A percentile compares a stretch with the other conserved stretches of the same genome.
phyloP scores from a whole-genome alignment of 2,329 filamentous ascomycete species.

The Beauveria rudraprayagi region DNA sequence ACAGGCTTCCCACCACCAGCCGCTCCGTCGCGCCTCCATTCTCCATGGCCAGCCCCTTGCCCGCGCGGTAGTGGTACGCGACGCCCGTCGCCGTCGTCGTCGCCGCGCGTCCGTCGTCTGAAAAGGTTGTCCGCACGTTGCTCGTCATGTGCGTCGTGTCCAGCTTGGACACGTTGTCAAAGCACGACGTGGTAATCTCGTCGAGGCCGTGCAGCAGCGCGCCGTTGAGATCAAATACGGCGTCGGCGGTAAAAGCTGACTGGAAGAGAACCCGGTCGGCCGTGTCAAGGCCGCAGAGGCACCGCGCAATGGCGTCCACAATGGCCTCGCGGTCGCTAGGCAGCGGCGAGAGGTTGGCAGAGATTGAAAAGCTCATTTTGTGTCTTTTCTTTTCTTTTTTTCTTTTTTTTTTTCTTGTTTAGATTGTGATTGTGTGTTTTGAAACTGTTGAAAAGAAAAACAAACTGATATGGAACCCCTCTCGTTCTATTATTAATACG shows the following conservation, averaged over 20 bases:
- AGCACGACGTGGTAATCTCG: background rate
- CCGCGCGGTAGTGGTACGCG: conserved; percentile 5
- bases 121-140: conserved; percentile 4
- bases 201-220: background rate
- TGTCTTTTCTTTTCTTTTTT: background rate
- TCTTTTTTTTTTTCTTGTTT: background rate
- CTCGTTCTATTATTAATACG: background rate
- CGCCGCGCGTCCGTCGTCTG: background rate
- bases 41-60: background rate
- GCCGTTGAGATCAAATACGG: conserved; percentile 1
- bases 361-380: conserved; percentile 1
- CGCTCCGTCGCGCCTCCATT: background rate
- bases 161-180: background rate
- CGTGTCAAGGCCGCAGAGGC: conserved; percentile 3
- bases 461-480: background rate
- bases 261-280: conserved; percentile 5
- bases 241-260: conserved; percentile 6
- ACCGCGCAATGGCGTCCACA: conserved; percentile 1
- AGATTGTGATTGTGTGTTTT: background rate
- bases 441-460: background rate
- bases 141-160: conserved; percentile 9
- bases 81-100: conserved; percentile 5
- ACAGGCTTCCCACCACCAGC: conserved; percentile 1
- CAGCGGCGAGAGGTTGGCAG: background rate
- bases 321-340: conserved; percentile 10